Evolutionary conservation across 345 rosid genomes (phyloP), one percentile per base, ranked within the genome.

Genomic region (Pistacia integerrima): DNA sequence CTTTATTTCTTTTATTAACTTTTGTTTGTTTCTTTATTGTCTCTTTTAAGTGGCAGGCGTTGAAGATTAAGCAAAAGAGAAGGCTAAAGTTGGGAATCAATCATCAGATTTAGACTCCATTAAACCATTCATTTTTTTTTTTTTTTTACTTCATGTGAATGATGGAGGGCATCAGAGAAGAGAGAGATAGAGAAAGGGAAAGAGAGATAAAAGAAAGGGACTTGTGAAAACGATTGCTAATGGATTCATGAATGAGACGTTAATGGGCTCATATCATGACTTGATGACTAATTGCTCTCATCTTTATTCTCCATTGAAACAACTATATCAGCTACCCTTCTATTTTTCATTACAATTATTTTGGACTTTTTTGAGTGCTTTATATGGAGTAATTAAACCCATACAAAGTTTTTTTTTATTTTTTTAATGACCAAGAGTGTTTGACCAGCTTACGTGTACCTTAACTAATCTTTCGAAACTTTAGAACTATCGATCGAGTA

Each of bases 61-160:
- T 65, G 80, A 59, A 79, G 80, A 63, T 60, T 74, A 74, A 81
- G 69, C 46, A 68, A 78, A 73, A 36, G 41, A 76, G 75, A 9
- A 73, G 78, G 78, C 30, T 77, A 82, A 82, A 86, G 78, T 49
- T 74, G 80, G 81, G 83, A 80, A 30, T 68, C 68, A 4, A 49
- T 33, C 75, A 46, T 62, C 35, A 38, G 76, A 77, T 75, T 74
- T 72, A 83, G 74, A 62, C 82, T 76, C 80, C 89, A 84, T 74
- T 67, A 78, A 74, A 78, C 84, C 54, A 71, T 54, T 69, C 56
- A 77, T 75, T 60, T 61, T 48, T 28, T 49, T 48, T 52, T 11
- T 8, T 28, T 0, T 62, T 22, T 22, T 22, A 57, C 64, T 71
- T 67, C 73, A 49, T 75, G 84, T 68, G 61, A 63, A 56, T 65